phyloP scores from a whole-genome alignment of 164 flowering plant genomes.

The Taxillus chinensis region DNA sequence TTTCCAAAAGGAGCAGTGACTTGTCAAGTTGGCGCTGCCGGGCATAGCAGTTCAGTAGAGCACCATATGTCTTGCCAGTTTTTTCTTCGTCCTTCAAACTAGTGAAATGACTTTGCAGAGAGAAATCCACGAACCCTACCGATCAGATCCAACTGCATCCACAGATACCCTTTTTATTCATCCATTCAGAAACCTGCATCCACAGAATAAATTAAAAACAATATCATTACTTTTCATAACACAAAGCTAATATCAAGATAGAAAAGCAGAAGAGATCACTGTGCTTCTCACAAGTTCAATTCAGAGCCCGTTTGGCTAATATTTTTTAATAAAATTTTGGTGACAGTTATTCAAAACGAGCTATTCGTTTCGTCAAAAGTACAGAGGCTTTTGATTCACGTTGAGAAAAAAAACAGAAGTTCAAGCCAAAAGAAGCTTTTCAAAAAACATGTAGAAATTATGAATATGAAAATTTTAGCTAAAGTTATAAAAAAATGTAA shows the following conservation, averaged over 20 bases:
- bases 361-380: too few relatives aligned
- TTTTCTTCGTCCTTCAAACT: constrained; percentile 39
- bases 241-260: not conserved
- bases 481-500: too few relatives aligned
- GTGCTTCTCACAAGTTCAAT: not conserved
- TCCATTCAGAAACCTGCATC: constrained; percentile 81
- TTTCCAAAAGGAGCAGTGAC: constrained; percentile 39
- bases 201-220: not conserved
- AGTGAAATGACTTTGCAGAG: constrained; percentile 45
- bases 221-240: not conserved
- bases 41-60: constrained; percentile 62
- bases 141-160: constrained; percentile 55
- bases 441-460: too few relatives aligned
- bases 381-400: too few relatives aligned
- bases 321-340: too few relatives aligned
- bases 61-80: constrained; percentile 57
- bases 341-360: too few relatives aligned
- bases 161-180: constrained; percentile 38
- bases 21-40: constrained; percentile 41
- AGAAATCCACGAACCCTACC: constrained; percentile 48
- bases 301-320: too few relatives aligned
- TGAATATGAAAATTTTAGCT: too few relatives aligned
- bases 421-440: too few relatives aligned
- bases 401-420: too few relatives aligned
- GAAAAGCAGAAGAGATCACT: too few relatives aligned